Percentiles rank a stretch among this genome's conserved stretches.
These are phyloP conservation scores for Flammula alnicola DNA, from an alignment of 1,284 basidiomycete genomes.

Conservation along the genomic window DNA sequence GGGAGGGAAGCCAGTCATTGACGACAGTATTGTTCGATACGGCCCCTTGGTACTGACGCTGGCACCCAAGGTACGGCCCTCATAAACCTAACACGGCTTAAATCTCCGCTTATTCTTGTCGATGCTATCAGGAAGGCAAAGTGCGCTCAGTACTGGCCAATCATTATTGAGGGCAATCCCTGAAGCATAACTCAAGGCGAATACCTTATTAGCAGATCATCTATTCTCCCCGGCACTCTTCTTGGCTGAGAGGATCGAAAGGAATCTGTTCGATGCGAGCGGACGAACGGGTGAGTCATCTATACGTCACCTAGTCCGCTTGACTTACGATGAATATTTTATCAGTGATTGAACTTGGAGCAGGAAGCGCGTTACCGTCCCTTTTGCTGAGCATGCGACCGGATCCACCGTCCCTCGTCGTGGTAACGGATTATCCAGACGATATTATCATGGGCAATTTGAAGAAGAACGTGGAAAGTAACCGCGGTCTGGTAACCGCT, in stretches of 20 bases:
- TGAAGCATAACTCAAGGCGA: slow-evolving; percentile 49
- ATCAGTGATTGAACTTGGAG: slow-evolving; percentile 68
- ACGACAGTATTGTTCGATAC: slow-evolving; percentile 17
- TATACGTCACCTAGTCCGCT: background rate
- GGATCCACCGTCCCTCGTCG: slow-evolving; percentile 52
- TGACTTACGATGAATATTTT: background rate
- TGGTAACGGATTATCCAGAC: slow-evolving; percentile 73
- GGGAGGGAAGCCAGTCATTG: slow-evolving; percentile 20
- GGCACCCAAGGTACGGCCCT: slow-evolving; percentile 17
- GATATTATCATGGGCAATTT: slow-evolving; percentile 61
- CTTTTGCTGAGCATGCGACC: slow-evolving; percentile 54
- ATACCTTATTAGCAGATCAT: slow-evolving; percentile 72
- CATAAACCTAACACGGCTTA: slow-evolving; percentile 11
- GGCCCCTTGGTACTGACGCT: slow-evolving; percentile 20
- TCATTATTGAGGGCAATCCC: slow-evolving; percentile 17
- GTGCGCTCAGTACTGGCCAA: slow-evolving; percentile 28
- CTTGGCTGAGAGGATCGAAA: slow-evolving; percentile 67
- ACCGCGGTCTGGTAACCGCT: slow-evolving; percentile 39
- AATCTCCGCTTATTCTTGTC: slow-evolving; percentile 11
- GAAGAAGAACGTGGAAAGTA: slow-evolving; percentile 54
- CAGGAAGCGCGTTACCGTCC: slow-evolving; percentile 69
- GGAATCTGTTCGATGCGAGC: slow-evolving; percentile 46
- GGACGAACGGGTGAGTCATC: slow-evolving; percentile 42
- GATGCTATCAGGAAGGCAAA: slow-evolving; percentile 56
- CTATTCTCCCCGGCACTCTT: slow-evolving; percentile 71